Conservation (phyloP, 1,139 yeast species). For the Yamadazyma songkhlaensis region DNA sequence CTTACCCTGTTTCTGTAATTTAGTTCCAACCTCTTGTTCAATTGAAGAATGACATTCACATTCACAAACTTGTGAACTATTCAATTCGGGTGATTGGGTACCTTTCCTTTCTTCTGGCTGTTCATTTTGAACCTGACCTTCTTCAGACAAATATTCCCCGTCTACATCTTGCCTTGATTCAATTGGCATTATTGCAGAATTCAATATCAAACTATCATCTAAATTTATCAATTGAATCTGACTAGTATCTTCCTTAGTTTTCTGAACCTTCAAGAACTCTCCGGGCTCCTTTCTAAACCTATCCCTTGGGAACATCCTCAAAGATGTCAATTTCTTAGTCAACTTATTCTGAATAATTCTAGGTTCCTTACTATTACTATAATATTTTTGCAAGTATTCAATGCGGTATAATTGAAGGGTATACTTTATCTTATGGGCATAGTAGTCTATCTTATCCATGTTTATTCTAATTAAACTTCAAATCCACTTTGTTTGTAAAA, state of each 20-base stretch:
- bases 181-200: too few species aligned
- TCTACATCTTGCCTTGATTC: too few species aligned
- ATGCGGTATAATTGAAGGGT: slow-evolving; percentile 30
- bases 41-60: not conserved
- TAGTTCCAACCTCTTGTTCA: not conserved
- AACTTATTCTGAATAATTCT: slow-evolving; percentile 38
- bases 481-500: not conserved
- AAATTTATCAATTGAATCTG: not conserved
- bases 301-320: slow-evolving; percentile 32
- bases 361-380: slow-evolving; percentile 36
- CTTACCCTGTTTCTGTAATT: not conserved
- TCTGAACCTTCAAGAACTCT: slow-evolving; percentile 15
- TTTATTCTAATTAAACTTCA: not conserved
- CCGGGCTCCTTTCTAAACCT: slow-evolving; percentile 21
- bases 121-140: too few species aligned
- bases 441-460: slow-evolving; percentile 8
- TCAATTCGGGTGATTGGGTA: not conserved
- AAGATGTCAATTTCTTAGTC: slow-evolving; percentile 35
- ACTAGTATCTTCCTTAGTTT: not conserved
- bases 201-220: not conserved
- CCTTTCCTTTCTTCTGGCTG: too few species aligned
- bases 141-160: too few species aligned
- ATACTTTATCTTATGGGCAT: slow-evolving; percentile 22
- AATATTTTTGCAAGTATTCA: slow-evolving; percentile 40
- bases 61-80: not conserved